Percentiles rank a stretch among this genome's conserved stretches.
Conservation (phyloP, 2,329 filamentous ascomycete genomes). For the Phyllosticta capitalensis region DNA sequence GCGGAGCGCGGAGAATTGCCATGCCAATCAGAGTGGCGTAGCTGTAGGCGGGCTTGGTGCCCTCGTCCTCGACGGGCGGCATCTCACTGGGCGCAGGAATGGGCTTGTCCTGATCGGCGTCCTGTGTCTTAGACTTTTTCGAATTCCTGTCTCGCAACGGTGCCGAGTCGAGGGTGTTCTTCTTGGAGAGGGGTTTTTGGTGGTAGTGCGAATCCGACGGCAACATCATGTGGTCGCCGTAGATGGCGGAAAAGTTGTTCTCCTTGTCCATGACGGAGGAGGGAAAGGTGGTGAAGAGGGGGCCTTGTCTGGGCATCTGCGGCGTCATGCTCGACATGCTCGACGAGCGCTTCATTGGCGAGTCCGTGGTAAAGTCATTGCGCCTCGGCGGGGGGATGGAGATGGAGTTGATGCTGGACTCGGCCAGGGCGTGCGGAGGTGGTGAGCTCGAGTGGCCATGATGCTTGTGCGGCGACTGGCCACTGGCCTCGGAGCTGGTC, state of each 20-base stretch:
- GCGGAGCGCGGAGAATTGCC: slow-evolving; percentile 82
- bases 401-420: slow-evolving; percentile 57
- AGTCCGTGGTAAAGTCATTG: slow-evolving; percentile 51
- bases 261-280: slow-evolving; percentile 40
- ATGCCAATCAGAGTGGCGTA: slow-evolving; percentile 94
- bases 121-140: slow-evolving; percentile 57
- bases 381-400: slow-evolving; percentile 56
- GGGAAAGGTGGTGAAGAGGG: slow-evolving; percentile 44
- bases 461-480: slow-evolving; percentile 62
- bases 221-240: slow-evolving; percentile 27
- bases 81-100: slow-evolving; percentile 71
- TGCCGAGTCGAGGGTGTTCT: slow-evolving; percentile 61
- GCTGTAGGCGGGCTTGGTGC: slow-evolving; percentile 79
- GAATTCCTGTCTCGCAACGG: slow-evolving; percentile 58
- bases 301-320: slow-evolving; percentile 36
- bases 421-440: slow-evolving; percentile 47
- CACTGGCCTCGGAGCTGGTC: slow-evolving; percentile 39
- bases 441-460: slow-evolving; percentile 49
- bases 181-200: slow-evolving; percentile 41
- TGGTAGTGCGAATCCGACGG: slow-evolving; percentile 38
- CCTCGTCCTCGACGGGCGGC: slow-evolving; percentile 72
- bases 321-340: slow-evolving; percentile 19
- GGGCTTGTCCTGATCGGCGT: slow-evolving; percentile 37
- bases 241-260: slow-evolving; percentile 24
- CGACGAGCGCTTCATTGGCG: slow-evolving; percentile 54